Percentiles rank a stretch among this genome's conserved stretches.
These are phyloP conservation scores for Ascoidea rubescens DNA, from an alignment of 805 yeast genomes.

Conservation along the genomic window DNA sequence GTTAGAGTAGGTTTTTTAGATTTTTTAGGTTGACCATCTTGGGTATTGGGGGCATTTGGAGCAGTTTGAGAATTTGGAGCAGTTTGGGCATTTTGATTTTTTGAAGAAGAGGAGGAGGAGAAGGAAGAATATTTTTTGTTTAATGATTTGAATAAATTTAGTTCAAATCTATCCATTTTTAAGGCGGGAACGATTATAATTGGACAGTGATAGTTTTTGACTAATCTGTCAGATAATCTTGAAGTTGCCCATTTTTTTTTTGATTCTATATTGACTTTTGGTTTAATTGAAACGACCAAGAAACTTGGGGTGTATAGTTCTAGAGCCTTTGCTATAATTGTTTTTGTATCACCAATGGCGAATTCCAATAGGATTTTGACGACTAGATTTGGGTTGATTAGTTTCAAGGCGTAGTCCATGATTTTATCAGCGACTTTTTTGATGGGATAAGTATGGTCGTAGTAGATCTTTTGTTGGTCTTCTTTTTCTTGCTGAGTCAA, in stretches of 20 bases:
- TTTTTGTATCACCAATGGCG: conserved; percentile 42
- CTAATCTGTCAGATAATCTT: conserved; percentile 49
- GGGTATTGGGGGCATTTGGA: too few species aligned
- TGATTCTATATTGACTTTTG: conserved; percentile 27
- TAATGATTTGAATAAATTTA: conserved; percentile 22
- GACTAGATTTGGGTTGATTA: conserved; percentile 30
- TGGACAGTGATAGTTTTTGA: conserved; percentile 51
- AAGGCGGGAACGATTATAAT: conserved; percentile 52
- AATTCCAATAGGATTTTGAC: conserved; percentile 46
- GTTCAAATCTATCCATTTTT: conserved; percentile 41
- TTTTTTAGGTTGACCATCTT: too few species aligned
- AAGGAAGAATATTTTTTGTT: conserved; percentile 11
- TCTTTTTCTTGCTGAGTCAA: neutral
- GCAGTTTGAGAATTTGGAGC: too few species aligned
- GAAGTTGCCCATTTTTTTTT: conserved; percentile 47
- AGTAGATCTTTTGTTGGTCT: conserved; percentile 3
- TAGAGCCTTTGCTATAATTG: conserved; percentile 44
- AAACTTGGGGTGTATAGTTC: conserved; percentile 47
- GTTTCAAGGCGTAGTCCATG: conserved; percentile 36
- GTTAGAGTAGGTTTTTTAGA: too few species aligned
- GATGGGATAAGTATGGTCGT: conserved; percentile 26
- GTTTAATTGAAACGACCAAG: conserved; percentile 42
- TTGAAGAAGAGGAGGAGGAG: too few species aligned
- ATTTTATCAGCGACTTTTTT: conserved; percentile 31
- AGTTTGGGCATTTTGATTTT: too few species aligned